These are phyloP conservation scores for Aspergillus neoniger DNA, from an alignment of 2,329 filamentous ascomycete genomes.

Conservation along the genomic window DNA sequence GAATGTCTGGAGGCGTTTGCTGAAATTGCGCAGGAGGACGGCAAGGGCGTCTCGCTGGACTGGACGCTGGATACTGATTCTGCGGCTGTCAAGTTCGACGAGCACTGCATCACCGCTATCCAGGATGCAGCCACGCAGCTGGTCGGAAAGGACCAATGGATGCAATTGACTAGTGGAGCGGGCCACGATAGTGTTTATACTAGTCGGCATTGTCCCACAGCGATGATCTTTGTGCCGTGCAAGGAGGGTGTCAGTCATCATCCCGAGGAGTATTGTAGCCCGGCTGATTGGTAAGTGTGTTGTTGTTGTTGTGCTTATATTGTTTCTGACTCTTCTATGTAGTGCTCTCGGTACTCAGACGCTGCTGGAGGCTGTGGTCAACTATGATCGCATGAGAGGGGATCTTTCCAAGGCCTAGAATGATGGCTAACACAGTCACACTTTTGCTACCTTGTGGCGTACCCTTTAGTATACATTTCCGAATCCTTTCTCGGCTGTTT, in stretches of 20 bases:
- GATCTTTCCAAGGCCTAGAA: background rate
- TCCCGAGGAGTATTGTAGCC: conserved; percentile 59
- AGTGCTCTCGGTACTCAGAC: conserved; percentile 45
- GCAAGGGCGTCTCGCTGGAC: conserved; percentile 51
- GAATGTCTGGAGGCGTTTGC: conserved; percentile 58
- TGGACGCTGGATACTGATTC: conserved; percentile 61
- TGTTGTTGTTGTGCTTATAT: too few species aligned
- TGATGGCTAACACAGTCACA: too few species aligned
- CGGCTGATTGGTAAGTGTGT: conserved; percentile 41
- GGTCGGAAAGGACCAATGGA: conserved; percentile 51
- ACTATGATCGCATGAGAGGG: conserved; percentile 26
- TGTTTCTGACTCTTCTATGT: background rate
- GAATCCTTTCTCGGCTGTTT: too few species aligned
- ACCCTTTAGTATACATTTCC: too few species aligned
- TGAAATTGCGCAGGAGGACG: conserved; percentile 56
- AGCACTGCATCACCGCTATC: conserved; percentile 63
- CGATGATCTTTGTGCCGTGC: conserved; percentile 66
- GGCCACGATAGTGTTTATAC: conserved; percentile 63
- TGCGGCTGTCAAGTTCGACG: conserved; percentile 62
- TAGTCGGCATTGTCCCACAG: conserved; percentile 56
- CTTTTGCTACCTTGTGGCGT: too few species aligned
- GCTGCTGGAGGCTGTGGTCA: conserved; percentile 51
- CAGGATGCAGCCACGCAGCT: conserved; percentile 56
- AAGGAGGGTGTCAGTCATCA: conserved; percentile 61
- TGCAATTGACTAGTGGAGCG: conserved; percentile 58